phyloP scores from a whole-genome alignment of 1,139 yeast species.

The Debaryomyces singareniensis region DNA sequence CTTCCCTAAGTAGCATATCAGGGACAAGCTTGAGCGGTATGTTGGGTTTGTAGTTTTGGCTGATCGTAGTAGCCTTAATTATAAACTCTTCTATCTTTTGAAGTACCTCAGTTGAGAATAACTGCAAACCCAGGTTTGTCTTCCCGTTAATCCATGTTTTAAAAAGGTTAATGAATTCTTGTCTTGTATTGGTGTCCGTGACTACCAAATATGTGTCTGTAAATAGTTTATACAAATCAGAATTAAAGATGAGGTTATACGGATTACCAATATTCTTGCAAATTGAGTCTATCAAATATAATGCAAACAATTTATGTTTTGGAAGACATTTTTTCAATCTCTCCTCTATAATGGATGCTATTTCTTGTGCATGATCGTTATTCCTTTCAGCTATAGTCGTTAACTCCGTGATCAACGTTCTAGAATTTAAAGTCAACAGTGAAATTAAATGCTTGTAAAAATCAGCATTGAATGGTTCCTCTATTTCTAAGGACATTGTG shows the following conservation, averaged over 20 bases:
- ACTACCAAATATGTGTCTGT: slow-evolving; percentile 35
- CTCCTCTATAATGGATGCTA: slow-evolving; percentile 27
- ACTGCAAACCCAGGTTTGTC: slow-evolving; percentile 27
- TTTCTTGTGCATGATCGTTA: slow-evolving; percentile 24
- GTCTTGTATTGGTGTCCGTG: slow-evolving; percentile 33
- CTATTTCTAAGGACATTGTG: slow-evolving; percentile 10
- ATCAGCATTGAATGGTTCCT: slow-evolving; percentile 21
- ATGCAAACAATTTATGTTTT: slow-evolving; percentile 30
- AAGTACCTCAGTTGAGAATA: slow-evolving; percentile 26
- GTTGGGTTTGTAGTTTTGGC: slow-evolving; percentile 7
- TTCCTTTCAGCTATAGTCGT: slow-evolving; percentile 32
- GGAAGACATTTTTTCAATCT: slow-evolving; percentile 34
- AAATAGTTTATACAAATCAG: slow-evolving; percentile 27
- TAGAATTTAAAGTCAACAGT: slow-evolving; percentile 31
- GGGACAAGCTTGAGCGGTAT: slow-evolving; percentile 15
- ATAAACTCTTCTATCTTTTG: slow-evolving; percentile 33
- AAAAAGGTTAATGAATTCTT: slow-evolving; percentile 31
- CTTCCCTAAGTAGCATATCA: slow-evolving; percentile 28
- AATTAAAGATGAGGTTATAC: slow-evolving; percentile 32
- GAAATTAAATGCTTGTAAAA: slow-evolving; percentile 25
- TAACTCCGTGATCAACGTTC: slow-evolving; percentile 34
- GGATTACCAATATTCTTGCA: slow-evolving; percentile 41
- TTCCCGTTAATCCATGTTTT: slow-evolving; percentile 33
- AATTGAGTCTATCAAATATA: slow-evolving; percentile 38
- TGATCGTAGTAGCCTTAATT: slow-evolving; percentile 29